Evolutionary conservation across 140 eudicot species (phyloP), one percentile per base, ranked within the genome.

Genomic region (Erigeron philadelphicus): DNA sequence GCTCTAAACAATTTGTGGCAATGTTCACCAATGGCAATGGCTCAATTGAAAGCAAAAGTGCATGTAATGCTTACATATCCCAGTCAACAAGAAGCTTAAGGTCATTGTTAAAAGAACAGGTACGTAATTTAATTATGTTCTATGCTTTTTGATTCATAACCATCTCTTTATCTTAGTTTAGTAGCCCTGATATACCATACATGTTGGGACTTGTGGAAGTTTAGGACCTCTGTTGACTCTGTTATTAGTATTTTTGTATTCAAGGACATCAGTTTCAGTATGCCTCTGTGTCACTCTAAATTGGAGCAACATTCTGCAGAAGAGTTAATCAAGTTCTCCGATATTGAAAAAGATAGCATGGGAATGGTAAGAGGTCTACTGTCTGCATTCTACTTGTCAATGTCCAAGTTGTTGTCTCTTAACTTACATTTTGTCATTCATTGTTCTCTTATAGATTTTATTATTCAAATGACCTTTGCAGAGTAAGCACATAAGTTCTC

Each of bases 241-340:
- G 43, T 38, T 10, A n/a, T 12, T 61, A 5, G 59, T 41, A 60
- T 73, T 40, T 56, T 23, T 2, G 11, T 45, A 11, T 65, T 81
- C 61, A 66, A 88, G 95, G 94, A 83, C 53, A 48, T 87, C 67
- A 72, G 66, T 72, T 90, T 81, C 81, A 67, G 88, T 13, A 87
- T 87, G 97, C 97, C 97, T 53, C 85, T 90, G 63, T 85, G 85
- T 67, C 72, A 64, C 69, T 81, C 90, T 9, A 78, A 90, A 78
- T 84, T 80, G 72, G 97, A 87, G 74, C 88, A 90, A 77, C 81
- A 80, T 55, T 69, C 87, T 72, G 66, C 86, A 76, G 95, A 90
- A 77, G 97, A 87, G 80, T 79, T 90, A 70, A 82, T 85, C 46
- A 95, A 87, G 84, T 94, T 87, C 47, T 85, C 94, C 8, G 95